phyloP scores from a whole-genome alignment of 371 early-diverging fungal genomes.

The Apophysomyces elegans region DNA sequence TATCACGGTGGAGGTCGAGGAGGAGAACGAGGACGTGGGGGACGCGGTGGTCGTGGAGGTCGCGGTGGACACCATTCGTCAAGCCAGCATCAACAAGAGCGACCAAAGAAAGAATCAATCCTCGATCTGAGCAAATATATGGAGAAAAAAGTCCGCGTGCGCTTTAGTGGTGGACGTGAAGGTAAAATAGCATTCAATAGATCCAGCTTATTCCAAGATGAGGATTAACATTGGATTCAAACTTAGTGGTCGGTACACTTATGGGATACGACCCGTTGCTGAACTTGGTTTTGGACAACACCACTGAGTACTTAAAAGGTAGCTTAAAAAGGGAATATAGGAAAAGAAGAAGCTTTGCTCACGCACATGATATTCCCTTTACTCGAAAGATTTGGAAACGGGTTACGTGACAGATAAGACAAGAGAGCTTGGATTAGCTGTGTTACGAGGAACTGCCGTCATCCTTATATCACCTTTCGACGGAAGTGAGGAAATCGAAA shows the following conservation, averaged over 20 bases:
- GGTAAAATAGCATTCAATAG: slow-evolving; percentile 51
- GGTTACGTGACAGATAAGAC: slow-evolving; percentile 67
- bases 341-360: background rate
- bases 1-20: slow-evolving; percentile 40
- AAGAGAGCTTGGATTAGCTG: slow-evolving; percentile 83
- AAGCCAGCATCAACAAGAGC: slow-evolving; percentile 52
- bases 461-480: slow-evolving; percentile 92
- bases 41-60: slow-evolving; percentile 57
- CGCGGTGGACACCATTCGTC: slow-evolving; percentile 34
- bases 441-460: slow-evolving; percentile 89
- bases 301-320: slow-evolving; percentile 82
- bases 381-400: slow-evolving; percentile 68
- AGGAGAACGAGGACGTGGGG: slow-evolving; percentile 58
- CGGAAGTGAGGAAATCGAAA: slow-evolving; percentile 89
- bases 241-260: slow-evolving; percentile 83
- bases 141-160: slow-evolving; percentile 89
- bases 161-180: slow-evolving; percentile 95
- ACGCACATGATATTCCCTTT: too few species aligned
- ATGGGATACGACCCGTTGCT: slow-evolving; percentile 93
- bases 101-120: slow-evolving; percentile 86
- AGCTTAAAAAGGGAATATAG: slow-evolving; percentile 14
- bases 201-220: too few species aligned
- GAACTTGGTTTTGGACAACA: slow-evolving; percentile 94
- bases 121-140: slow-evolving; percentile 91
- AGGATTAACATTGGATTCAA: too few species aligned